Base-by-base conservation (phyloP, 768 basidiomycete genomes). In the Pulveroboletus sp. region DNA sequence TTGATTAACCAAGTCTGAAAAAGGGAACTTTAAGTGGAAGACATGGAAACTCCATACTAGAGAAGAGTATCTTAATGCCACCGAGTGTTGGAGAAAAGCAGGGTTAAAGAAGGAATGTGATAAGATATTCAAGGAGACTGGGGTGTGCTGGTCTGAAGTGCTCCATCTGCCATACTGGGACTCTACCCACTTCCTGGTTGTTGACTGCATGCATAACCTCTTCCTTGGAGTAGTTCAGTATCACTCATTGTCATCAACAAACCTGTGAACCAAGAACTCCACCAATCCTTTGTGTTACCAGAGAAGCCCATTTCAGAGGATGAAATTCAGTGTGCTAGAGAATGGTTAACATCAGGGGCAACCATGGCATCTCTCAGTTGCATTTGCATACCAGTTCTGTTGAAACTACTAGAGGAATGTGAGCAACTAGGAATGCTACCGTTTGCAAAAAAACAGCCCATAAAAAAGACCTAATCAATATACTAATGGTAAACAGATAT, bases 221-320 rank as follows among this genome's bases (percentile, higher is more conserved):
- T 38, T 38, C 19, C 17, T 38, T 10, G 37, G 22, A 3, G 4
- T 54, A 5, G 17, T 38, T 1, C 48, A 50, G 23, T 44, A 34
- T 27, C 52, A 57, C n/a, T 57, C 54, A 41, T 57, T 6, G n/a
- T 54, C 8, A 57, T 57, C 4, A 42, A 57, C 23, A 57, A 36
- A n/a, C 45, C 11, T 7, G 29, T 4, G 3, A 50, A 50, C 17
- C 13, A 44, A 31, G 17, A 23, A 5, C 6, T 29, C 1, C 1
- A 27, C 34, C 35, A 2, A 20, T 36, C 11, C 36, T 14, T n/a
- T n/a, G n/a, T n/a, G n/a, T n/a, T n/a, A n/a, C n/a, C n/a, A n/a
- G n/a, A n/a, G n/a, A 2, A 19, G 20, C 37, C 14, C 13, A 2
- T 1, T 13, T 14, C 6, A 12, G 27, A 12, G 12, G 27, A 29